A percentile compares a stretch with the other conserved stretches of the same genome.
Evolutionary conservation across 352 stramenopile genomes (phyloP).

Genomic region (Pythium pectinolyticum): DNA sequence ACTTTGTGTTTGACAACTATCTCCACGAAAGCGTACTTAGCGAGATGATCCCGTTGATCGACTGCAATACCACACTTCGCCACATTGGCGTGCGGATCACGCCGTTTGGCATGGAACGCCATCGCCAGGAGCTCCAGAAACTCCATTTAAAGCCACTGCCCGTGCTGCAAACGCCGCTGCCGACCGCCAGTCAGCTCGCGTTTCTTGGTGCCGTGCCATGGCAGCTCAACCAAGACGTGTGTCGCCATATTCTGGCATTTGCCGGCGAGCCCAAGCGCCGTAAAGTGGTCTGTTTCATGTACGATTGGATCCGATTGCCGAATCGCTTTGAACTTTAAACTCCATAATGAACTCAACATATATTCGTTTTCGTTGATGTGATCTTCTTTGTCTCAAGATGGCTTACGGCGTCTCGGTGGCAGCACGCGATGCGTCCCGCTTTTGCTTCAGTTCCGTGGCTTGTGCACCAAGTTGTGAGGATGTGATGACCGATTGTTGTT

Average conservation of each 20-base stretch:
- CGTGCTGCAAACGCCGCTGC: slow-evolving; percentile 7
- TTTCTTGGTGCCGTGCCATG: slow-evolving; percentile 6
- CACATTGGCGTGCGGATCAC: slow-evolving; percentile 23
- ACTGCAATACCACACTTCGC: slow-evolving; percentile 18
- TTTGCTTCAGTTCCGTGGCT: slow-evolving; percentile 4
- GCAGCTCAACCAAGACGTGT: slow-evolving; percentile 17
- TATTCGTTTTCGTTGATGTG: background rate
- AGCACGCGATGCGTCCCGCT: background rate
- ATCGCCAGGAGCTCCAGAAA: slow-evolving; percentile 13
- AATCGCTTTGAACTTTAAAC: slow-evolving; percentile 22
- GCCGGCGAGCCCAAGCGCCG: slow-evolving; percentile 12
- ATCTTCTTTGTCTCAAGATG: background rate
- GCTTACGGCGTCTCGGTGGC: background rate
- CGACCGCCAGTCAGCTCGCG: slow-evolving; percentile 16
- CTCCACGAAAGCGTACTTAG: slow-evolving; percentile 17
- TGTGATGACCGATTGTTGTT: slow-evolving; percentile 10
- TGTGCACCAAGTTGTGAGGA: slow-evolving; percentile 14
- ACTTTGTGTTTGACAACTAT: slow-evolving; percentile 29
- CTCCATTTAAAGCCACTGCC: slow-evolving; percentile 18
- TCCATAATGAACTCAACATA: background rate
- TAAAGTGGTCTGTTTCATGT: slow-evolving; percentile 20
- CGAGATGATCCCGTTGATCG: slow-evolving; percentile 18
- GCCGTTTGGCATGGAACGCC: slow-evolving; percentile 12
- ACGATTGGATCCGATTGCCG: slow-evolving; percentile 25
- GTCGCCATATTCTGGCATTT: slow-evolving; percentile 20